These are phyloP conservation scores for Comarum palustre DNA, from an alignment of 306 rosid genomes.

Conservation along the genomic window DNA sequence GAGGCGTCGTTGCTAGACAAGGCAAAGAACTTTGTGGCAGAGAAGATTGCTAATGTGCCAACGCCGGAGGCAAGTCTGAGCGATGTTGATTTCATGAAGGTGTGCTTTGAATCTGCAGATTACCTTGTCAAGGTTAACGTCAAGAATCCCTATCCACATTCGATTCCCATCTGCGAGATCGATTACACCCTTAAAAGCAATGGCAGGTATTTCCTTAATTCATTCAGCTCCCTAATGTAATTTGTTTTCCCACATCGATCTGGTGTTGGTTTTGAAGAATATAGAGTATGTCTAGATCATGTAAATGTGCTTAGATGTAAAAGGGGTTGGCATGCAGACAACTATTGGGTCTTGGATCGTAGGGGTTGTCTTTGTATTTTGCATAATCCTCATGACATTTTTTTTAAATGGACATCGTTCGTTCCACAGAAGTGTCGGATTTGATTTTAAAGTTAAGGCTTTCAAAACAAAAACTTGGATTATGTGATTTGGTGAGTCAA, in stretches of 20 bases:
- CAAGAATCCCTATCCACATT: slow-evolving; percentile 51
- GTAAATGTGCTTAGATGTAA: neutral
- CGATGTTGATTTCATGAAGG: slow-evolving; percentile 57
- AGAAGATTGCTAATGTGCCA: slow-evolving; percentile 50
- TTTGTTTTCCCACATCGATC: neutral
- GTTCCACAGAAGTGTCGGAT: no score
- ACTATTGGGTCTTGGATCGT: no score
- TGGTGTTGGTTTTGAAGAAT: neutral
- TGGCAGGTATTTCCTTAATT: slow-evolving; percentile 29
- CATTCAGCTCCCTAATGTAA: neutral
- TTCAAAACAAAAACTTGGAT: neutral
- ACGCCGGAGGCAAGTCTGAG: slow-evolving; percentile 66
- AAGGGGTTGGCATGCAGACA: neutral
- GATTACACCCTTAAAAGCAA: slow-evolving; percentile 70
- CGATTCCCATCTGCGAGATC: slow-evolving; percentile 71
- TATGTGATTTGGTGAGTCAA: neutral
- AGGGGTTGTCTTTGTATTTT: neutral
- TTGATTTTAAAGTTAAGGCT: neutral
- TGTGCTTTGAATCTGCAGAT: slow-evolving; percentile 46
- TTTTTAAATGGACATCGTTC: neutral
- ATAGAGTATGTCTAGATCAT: neutral
- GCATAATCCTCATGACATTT: neutral
- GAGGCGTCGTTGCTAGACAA: slow-evolving; percentile 35
- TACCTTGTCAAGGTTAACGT: slow-evolving; percentile 61
- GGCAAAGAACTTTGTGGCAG: slow-evolving; percentile 60